phyloP scores from a whole-genome alignment of 1,139 yeast genomes.

The Geotrichum siamense region DNA sequence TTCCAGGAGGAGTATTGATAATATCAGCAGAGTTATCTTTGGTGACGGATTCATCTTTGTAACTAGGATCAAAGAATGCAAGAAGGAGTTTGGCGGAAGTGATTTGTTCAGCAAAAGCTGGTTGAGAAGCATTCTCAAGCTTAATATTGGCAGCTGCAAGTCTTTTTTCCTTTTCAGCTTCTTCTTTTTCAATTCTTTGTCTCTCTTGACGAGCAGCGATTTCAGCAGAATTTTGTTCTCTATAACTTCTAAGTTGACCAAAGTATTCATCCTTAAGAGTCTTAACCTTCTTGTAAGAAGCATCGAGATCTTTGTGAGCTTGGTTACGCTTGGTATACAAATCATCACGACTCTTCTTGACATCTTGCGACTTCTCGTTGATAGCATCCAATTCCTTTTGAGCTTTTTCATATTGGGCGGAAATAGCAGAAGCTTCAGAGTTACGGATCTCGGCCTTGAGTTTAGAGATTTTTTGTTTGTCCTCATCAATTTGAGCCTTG shows the following conservation, averaged over 20 bases:
- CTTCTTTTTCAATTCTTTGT: constrained; percentile 50
- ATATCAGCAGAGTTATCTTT: constrained; percentile 17
- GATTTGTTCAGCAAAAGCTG: constrained; percentile 78
- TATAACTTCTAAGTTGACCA: constrained; percentile 29
- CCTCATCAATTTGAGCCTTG: constrained; percentile 75
- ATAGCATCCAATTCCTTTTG: constrained; percentile 58
- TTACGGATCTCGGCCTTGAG: constrained; percentile 62
- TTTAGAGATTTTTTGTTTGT: constrained; percentile 67
- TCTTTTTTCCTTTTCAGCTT: constrained; percentile 34
- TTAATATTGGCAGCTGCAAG: constrained; percentile 44
- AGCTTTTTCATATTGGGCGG: constrained; percentile 47
- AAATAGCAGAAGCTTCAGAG: constrained; percentile 56
- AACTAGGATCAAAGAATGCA: constrained; percentile 69
- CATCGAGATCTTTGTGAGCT: constrained; percentile 64
- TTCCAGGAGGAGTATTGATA: constrained; percentile 30
- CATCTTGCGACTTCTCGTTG: constrained; percentile 53
- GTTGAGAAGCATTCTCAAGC: constrained; percentile 68
- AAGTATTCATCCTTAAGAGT: constrained; percentile 41
- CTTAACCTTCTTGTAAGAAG: constrained; percentile 52
- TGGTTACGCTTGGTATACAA: constrained; percentile 61
- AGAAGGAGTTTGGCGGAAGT: constrained; percentile 65
- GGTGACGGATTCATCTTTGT: constrained; percentile 42
- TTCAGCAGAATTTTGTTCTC: constrained; percentile 40
- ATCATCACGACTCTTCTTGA: constrained; percentile 58
- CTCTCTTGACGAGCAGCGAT: constrained; percentile 48